Evolutionary conservation across 805 yeast genomes (phyloP), one percentile per base, ranked within the genome.

Genomic region (Cyberlindnera maritima): DNA sequence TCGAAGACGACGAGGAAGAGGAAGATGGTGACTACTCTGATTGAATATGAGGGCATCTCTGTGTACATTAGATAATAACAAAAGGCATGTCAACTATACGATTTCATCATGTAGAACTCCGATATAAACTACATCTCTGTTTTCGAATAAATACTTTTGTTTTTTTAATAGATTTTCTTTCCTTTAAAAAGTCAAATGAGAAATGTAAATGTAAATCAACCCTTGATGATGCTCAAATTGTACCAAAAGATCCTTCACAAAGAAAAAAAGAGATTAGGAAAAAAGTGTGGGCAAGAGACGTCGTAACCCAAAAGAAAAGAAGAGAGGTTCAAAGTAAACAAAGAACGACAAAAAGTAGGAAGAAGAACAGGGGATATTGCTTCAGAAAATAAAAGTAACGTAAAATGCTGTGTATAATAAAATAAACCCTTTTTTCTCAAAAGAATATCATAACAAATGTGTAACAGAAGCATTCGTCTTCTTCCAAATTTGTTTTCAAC

Each of bases 1-100:
- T 56, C 20, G 59, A 56, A 17, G 58, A 56, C 39, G 59, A 56
- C 32, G 63, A 59, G 18, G 63, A 59, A 20, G 61, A 57, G 25
- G 60, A 48, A 1, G 64, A 60, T 46, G 56, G 43, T 38, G 63
- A 59, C 28, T 58, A 60, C 46, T 52, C 58, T 26, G 40, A 25
- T 17, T 25, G 25, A 21, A 21, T 6, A 21, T 5, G 9, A 9
- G 5, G 25, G 25, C 9, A 6, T 21, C 25, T 32, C 4, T 17
- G 20, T 32, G 36, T 32, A 32, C 36, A 32, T 11, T 32, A 32
- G 36, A 11, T 13, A 29, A 29, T 7, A 13, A 13, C 6, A 29
- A 29, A 29, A n/a, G 14, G 14, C 32, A 29, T n/a, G 14, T 9
- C 9, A 6, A 9, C 9, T 6, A 21, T 21, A 21, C n/a, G n/a